Percentiles rank a stretch among this genome's conserved stretches.
phyloP scores from a whole-genome alignment of 2,329 filamentous ascomycete species.

The Trichoderma koningiopsis region DNA sequence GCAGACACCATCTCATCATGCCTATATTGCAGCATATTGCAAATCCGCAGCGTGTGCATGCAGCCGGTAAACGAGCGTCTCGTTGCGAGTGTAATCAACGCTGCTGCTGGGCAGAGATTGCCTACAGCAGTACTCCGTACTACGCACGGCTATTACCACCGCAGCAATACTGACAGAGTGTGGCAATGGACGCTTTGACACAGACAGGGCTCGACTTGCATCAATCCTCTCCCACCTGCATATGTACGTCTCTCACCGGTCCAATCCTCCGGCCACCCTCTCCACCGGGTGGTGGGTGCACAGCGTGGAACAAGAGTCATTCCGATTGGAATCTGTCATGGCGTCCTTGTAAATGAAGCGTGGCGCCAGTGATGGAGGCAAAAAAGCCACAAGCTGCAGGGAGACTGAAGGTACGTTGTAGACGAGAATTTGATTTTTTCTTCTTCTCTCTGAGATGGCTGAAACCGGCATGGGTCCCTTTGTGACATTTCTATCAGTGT shows the following conservation, averaged over 20 bases:
- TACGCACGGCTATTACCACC: not conserved
- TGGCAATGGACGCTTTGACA: not conserved
- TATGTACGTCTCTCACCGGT: slow-evolving; percentile 18
- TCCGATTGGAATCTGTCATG: not conserved
- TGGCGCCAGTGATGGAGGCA: not conserved
- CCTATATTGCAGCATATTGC: not conserved
- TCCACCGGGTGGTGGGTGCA: slow-evolving; percentile 1
- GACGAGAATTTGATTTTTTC: not conserved
- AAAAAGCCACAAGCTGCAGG: not conserved
- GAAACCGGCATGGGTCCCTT: not conserved
- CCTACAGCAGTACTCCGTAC: not conserved
- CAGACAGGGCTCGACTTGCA: not conserved
- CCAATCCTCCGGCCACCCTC: not conserved
- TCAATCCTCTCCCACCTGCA: not conserved
- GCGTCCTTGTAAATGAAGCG: not conserved
- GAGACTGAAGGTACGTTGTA: not conserved
- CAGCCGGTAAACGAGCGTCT: not conserved
- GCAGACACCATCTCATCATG: not conserved
- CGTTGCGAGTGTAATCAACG: not conserved
- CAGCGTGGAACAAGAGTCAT: not conserved
- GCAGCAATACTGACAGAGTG: not conserved
- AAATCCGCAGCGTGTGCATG: not conserved
- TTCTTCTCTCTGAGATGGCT: not conserved
- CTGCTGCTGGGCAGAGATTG: not conserved
- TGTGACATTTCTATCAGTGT: not conserved